Evolutionary conservation across 192 early-diverging fungal genomes (phyloP).

Genomic region (Podila epigama): DNA sequence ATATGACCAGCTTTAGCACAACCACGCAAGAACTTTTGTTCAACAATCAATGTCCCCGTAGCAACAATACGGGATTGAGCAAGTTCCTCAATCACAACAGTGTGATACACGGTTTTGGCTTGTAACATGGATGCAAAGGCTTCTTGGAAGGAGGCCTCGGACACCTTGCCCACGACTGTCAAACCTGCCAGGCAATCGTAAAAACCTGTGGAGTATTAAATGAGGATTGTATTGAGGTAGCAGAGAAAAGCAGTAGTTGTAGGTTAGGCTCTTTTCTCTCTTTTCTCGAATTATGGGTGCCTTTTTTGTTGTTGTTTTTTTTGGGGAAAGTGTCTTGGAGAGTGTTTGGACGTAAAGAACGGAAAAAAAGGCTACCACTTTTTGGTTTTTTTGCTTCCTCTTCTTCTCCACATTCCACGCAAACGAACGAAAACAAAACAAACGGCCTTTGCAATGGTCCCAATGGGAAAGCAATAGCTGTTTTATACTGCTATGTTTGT

Average conservation of each 20-base stretch:
- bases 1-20: conserved; percentile 91
- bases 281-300: not conserved
- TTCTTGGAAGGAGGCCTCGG: conserved; percentile 64
- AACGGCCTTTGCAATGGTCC: too few species aligned
- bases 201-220: conserved; percentile 41
- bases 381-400: too few species aligned
- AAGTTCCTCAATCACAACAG: conserved; percentile 86
- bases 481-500: too few species aligned
- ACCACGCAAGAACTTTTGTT: conserved; percentile 88
- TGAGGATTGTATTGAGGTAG: not conserved
- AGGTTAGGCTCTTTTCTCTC: not conserved
- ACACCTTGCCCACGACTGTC: conserved; percentile 78
- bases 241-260: not conserved
- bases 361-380: not conserved
- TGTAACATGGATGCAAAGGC: conserved; percentile 80
- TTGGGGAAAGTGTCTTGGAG: not conserved
- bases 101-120: conserved; percentile 68
- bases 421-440: too few species aligned
- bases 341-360: not conserved
- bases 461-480: too few species aligned
- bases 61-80: conserved; percentile 72
- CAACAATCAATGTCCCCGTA: conserved; percentile 85
- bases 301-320: not conserved
- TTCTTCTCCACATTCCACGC: too few species aligned
- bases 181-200: conserved; percentile 76